Percentiles rank a stretch among this genome's conserved stretches.
Evolutionary conservation across 2,329 filamentous ascomycete species (phyloP).

Genomic region (Fusarium sp.): DNA sequence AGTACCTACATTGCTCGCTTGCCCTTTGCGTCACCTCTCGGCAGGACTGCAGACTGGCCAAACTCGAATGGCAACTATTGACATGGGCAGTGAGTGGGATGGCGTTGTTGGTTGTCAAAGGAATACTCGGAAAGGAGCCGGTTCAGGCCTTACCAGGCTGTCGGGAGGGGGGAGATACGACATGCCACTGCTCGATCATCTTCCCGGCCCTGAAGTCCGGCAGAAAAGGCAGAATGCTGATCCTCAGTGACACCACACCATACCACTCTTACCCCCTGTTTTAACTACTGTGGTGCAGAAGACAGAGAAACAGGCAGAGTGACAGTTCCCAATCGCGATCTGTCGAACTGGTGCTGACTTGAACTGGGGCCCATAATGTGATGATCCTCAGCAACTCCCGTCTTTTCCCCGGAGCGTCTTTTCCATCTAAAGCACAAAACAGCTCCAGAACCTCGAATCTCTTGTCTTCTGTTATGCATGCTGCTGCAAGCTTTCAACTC

Average conservation of each 20-base stretch:
- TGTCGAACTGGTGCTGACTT: constrained; percentile 20
- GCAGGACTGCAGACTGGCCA: not conserved
- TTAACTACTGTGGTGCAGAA: not conserved
- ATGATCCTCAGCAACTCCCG: constrained; percentile 9
- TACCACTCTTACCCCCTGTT: constrained; percentile 6
- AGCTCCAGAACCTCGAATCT: not conserved
- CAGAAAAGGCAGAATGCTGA: constrained; percentile 12
- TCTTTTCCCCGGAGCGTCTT: not conserved
- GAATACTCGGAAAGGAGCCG: constrained; percentile 29
- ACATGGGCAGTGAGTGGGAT: constrained; percentile 25
- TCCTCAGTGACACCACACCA: constrained; percentile 29
- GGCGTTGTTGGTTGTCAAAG: not conserved
- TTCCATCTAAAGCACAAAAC: not conserved
- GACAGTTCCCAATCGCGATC: constrained; percentile 32
- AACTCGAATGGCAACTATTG: constrained; percentile 3
- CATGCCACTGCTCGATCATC: constrained; percentile 19
- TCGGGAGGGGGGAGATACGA: constrained; percentile 38
- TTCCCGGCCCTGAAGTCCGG: constrained; percentile 24
- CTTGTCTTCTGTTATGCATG: not conserved
- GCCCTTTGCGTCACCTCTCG: not conserved
- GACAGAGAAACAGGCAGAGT: not conserved
- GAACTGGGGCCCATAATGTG: constrained; percentile 17
- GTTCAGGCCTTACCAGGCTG: constrained; percentile 41
- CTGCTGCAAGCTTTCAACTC: not conserved
- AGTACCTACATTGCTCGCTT: constrained; percentile 5